A percentile compares a stretch with the other conserved stretches of the same genome.
Evolutionary conservation across 2,329 filamentous ascomycete genomes (phyloP).

Genomic region (Colletotrichum spinosum): DNA sequence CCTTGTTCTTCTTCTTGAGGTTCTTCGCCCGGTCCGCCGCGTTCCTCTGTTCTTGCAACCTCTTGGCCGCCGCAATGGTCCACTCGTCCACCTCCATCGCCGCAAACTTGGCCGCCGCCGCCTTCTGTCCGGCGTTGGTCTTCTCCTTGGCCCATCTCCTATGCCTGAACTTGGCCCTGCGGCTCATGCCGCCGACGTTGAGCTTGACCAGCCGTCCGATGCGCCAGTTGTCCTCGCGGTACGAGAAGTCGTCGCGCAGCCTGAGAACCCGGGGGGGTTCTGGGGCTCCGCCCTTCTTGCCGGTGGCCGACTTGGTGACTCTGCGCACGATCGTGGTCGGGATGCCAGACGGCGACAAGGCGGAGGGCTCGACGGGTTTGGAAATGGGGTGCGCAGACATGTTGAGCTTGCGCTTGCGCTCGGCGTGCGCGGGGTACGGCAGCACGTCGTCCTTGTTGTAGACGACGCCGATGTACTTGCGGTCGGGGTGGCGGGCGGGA

Average conservation of each 20-base stretch:
- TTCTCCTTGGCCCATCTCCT: slow-evolving; percentile 56
- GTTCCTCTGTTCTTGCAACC: slow-evolving; percentile 43
- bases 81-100: slow-evolving; percentile 42
- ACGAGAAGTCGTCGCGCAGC: slow-evolving; percentile 66
- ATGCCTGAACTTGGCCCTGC: slow-evolving; percentile 61
- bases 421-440: slow-evolving; percentile 79
- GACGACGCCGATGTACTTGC: slow-evolving; percentile 94
- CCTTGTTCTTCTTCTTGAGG: slow-evolving; percentile 51
- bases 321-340: slow-evolving; percentile 56
- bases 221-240: slow-evolving; percentile 70
- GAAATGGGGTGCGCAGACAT: slow-evolving; percentile 70
- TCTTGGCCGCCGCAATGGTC: slow-evolving; percentile 41
- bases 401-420: slow-evolving; percentile 79
- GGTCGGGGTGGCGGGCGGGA: slow-evolving; percentile 81
- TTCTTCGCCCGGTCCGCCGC: slow-evolving; percentile 43
- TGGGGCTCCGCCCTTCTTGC: slow-evolving; percentile 49
- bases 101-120: slow-evolving; percentile 48
- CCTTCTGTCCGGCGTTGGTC: slow-evolving; percentile 53
- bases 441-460: slow-evolving; percentile 85
- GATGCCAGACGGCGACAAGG: slow-evolving; percentile 62
- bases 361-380: slow-evolving; percentile 49
- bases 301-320: slow-evolving; percentile 40
- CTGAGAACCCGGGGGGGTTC: slow-evolving; percentile 59
- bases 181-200: slow-evolving; percentile 49
- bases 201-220: slow-evolving; percentile 66